Percentiles rank a stretch among this genome's conserved stretches.
Conservation (phyloP, 2,329 filamentous ascomycete species). For the Curvularia eragrostidis region DNA sequence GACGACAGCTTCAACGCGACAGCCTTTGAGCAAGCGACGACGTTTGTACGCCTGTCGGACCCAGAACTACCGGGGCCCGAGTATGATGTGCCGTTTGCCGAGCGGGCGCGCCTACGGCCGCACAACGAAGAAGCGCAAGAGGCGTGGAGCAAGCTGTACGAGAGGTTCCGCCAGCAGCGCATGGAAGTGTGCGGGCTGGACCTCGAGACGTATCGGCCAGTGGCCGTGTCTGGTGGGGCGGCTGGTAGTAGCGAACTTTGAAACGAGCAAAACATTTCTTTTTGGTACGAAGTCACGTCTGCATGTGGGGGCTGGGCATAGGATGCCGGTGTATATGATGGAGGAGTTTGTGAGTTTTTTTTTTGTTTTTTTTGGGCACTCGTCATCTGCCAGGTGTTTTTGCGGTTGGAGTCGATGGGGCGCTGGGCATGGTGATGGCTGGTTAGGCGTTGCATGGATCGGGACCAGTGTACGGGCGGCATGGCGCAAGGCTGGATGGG, state of each 20-base stretch:
- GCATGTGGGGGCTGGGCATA: background rate
- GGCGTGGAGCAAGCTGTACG: conserved; percentile 59
- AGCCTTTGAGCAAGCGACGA: conserved; percentile 51
- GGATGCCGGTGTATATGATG: background rate
- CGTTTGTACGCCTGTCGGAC: conserved; percentile 57
- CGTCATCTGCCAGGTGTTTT: too few species aligned
- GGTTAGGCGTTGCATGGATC: conserved; percentile 2
- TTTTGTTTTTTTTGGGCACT: background rate
- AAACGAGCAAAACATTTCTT: conserved; percentile 10
- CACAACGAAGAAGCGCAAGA: conserved; percentile 55
- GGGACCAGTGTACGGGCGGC: conserved; percentile 9
- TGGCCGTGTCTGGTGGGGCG: conserved; percentile 23
- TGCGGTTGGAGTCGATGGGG: conserved; percentile 1
- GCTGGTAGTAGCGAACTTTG: conserved; percentile 19
- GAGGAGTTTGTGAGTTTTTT: background rate
- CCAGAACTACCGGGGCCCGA: conserved; percentile 59
- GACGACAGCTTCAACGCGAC: conserved; percentile 54
- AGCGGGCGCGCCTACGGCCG: conserved; percentile 53
- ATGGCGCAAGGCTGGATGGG: conserved; percentile 3
- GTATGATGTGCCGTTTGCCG: conserved; percentile 56
- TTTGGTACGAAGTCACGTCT: background rate
- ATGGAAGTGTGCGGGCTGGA: conserved; percentile 62
- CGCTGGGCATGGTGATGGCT: conserved; percentile 3
- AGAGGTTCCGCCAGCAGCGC: conserved; percentile 56
- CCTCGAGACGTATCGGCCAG: conserved; percentile 53